Evolutionary conservation across 192 early-diverging fungal genomes (phyloP).

Genomic region (Linnemannia hyalina): DNA sequence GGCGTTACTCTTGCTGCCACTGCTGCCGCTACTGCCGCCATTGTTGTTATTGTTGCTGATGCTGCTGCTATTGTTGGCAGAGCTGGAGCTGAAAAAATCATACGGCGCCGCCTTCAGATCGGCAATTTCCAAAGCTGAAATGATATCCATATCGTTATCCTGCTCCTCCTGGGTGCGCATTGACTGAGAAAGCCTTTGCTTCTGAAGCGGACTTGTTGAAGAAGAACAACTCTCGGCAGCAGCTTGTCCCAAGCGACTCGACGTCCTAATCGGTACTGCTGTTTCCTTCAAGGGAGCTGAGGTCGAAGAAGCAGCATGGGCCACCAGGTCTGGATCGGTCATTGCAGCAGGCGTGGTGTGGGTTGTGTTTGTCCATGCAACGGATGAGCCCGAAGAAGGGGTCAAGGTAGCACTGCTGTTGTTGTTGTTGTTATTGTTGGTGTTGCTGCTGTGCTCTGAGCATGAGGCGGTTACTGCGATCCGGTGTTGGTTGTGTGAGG

Average conservation of each 20-base stretch:
- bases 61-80: neutral
- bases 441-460: neutral
- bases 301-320: constrained; percentile 9
- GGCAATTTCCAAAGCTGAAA: constrained; percentile 46
- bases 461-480: neutral
- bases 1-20: neutral
- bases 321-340: constrained; percentile 27
- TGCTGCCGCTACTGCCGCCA: neutral
- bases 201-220: constrained; percentile 16
- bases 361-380: constrained; percentile 10
- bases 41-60: neutral
- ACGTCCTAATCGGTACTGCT: neutral
- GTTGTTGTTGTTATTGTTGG: constrained; percentile 1
- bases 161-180: constrained; percentile 25
- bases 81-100: constrained; percentile 29
- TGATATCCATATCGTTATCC: constrained; percentile 48
- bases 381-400: constrained; percentile 27
- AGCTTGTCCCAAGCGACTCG: neutral
- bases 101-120: constrained; percentile 20
- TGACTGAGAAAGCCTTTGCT: neutral
- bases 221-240: constrained; percentile 12
- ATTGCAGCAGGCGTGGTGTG: constrained; percentile 7
- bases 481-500: neutral
- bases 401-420: neutral
- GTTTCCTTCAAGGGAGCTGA: neutral